Percentiles rank a stretch among this genome's conserved stretches.
Evolutionary conservation across 2,329 filamentous ascomycete species (phyloP).

Genomic region (Scolecobasidium constrictum): DNA sequence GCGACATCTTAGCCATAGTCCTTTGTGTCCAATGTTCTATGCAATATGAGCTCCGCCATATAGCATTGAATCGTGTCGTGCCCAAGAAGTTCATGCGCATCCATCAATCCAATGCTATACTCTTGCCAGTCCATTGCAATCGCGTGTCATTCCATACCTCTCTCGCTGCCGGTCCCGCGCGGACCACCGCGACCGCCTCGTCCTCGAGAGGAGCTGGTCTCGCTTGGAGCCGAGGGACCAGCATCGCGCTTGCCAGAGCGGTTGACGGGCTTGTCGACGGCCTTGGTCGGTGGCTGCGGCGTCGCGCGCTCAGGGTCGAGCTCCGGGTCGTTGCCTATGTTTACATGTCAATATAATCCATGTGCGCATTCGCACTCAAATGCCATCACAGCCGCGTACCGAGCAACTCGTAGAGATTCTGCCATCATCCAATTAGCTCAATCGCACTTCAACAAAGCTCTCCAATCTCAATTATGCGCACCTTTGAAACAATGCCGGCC

Average conservation of each 20-base stretch:
- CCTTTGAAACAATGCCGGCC: constrained; percentile 32
- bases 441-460: constrained; percentile 14
- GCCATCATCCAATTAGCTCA: constrained; percentile 25
- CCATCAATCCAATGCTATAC: no score
- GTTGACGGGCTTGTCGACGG: constrained; percentile 70
- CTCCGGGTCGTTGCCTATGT: constrained; percentile 56
- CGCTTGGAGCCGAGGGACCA: constrained; percentile 52
- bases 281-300: constrained; percentile 73
- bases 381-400: constrained; percentile 48
- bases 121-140: no score
- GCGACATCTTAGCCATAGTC: constrained; percentile 13
- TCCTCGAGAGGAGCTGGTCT: constrained; percentile 13
- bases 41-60: no score
- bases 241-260: constrained; percentile 81
- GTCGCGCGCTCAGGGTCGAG: constrained; percentile 62
- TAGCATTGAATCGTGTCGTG: no score
- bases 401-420: constrained; percentile 99
- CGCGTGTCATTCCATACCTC: constrained; percentile 89
- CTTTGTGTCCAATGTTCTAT: no score
- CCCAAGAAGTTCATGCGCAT: no score
- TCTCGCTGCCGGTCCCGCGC: constrained; percentile 67
- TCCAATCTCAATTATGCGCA: constrained; percentile 17
- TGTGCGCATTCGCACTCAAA: constrained; percentile 11
- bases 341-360: constrained; percentile 15
- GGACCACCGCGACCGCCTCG: constrained; percentile 19